These are phyloP conservation scores for Nigrospora sphaerica DNA, from an alignment of 2,329 filamentous ascomycete species.

Conservation along the genomic window DNA sequence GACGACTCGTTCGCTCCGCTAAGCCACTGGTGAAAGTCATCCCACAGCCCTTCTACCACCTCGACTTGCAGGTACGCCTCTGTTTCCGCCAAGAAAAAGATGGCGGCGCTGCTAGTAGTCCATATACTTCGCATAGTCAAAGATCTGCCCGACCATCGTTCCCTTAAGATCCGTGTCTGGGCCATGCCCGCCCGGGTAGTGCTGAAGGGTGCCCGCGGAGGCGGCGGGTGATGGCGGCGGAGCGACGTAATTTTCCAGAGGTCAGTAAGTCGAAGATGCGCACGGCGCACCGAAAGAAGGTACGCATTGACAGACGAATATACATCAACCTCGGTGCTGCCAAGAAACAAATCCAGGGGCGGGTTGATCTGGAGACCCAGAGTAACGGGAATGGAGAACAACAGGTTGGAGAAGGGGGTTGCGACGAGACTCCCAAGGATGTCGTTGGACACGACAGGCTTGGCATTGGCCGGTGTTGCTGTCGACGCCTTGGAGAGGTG, in stretches of 20 bases:
- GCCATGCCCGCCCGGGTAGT: conserved; percentile 53
- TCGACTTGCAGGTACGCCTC: conserved; percentile 87
- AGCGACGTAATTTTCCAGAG: conserved; percentile 82
- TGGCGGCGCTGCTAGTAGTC: conserved; percentile 80
- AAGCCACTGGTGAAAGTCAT: conserved; percentile 73
- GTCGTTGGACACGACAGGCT: conserved; percentile 20
- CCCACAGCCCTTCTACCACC: conserved; percentile 75
- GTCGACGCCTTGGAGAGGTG: conserved; percentile 46
- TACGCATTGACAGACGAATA: conserved; percentile 88
- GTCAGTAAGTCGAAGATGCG: conserved; percentile 75
- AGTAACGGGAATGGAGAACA: conserved; percentile 69
- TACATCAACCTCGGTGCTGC: conserved; percentile 63
- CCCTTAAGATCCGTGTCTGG: conserved; percentile 54
- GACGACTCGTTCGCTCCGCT: conserved; percentile 28
- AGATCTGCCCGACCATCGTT: conserved; percentile 56
- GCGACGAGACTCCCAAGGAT: conserved; percentile 29
- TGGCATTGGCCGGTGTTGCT: conserved; percentile 28
- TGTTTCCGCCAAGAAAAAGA: conserved; percentile 85
- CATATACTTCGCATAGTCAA: conserved; percentile 73
- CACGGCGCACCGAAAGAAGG: conserved; percentile 74
- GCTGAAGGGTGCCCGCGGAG: conserved; percentile 57
- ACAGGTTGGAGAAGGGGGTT: conserved; percentile 68
- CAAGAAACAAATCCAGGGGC: conserved; percentile 82
- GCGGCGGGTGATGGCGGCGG: conserved; percentile 68
- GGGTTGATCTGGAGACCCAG: conserved; percentile 68